Evolutionary conservation across 2,329 filamentous ascomycete species (phyloP), one percentile per base, ranked within the genome.

Genomic region (Colletotrichum tamarilloi): DNA sequence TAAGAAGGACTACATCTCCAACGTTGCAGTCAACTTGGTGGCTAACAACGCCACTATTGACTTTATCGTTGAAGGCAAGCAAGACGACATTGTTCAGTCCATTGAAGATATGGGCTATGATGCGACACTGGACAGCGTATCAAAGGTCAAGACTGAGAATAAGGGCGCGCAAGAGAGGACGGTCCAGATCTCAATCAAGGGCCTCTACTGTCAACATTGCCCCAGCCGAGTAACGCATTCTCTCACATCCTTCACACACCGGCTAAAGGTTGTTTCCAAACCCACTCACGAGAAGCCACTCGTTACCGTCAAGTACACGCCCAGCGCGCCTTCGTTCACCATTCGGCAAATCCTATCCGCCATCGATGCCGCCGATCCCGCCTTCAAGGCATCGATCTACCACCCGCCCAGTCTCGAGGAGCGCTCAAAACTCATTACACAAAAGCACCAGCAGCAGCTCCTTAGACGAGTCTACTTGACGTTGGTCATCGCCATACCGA

Each of bases 341-440:
- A 89, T 97, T 75, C 90, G 96, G 62, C 88, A 90, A 8, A 94
- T 98, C 55, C 84, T 97, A 14, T 83, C 86, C 14, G 87, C 90
- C 1, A 93, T 98, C 63, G 86, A 90, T 67, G 87, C 87, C 5
- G 87, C 90, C 6, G 93, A 97, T 77, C 84, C 88, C 1, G 88
- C 86, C 0, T 93, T 98, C 74, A 85, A 84, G 30, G 90, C 92
- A 1, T 91, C 89, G 2, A 89, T 98, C 14, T 92, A 95, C 79
- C 94, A 96, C 75, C 92, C 94, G 0, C 94, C 93, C 0, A 95
- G 92, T 0, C 88, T 98, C 5, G 95, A 98, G 81, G 94, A 98
- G 78, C 90, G 94, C 11, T 94, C 95, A 3, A 90, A 90, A 75
- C 85, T 87, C 52, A 94, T 98, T 79, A 92, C 94, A 74, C 86